A percentile compares a stretch with the other conserved stretches of the same genome.
These are phyloP conservation scores for Ustulina deusta DNA, from an alignment of 2,329 filamentous ascomycete genomes.

Conservation along the genomic window DNA sequence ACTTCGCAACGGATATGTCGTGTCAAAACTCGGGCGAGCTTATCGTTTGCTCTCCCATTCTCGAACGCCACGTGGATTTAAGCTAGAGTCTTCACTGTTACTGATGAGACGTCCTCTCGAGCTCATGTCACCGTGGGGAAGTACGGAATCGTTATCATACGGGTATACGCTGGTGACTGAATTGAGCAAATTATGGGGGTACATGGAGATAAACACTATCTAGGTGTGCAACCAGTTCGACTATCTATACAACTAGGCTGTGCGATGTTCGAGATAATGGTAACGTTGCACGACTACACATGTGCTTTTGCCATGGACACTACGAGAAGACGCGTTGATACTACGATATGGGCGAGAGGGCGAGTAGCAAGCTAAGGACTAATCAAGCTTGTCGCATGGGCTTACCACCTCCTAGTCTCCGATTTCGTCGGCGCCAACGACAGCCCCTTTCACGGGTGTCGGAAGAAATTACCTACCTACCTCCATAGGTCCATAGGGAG, in stretches of 20 bases:
- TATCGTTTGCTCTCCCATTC: neutral
- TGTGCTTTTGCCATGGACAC: constrained; percentile 16
- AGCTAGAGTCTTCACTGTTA: neutral
- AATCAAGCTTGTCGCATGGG: constrained; percentile 17
- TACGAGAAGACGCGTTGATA: constrained; percentile 15
- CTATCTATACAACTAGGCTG: constrained; percentile 4
- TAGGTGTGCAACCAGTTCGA: neutral
- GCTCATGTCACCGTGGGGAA: constrained; percentile 5
- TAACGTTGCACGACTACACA: constrained; percentile 38
- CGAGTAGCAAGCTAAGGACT: constrained; percentile 9
- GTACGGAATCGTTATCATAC: constrained; percentile 9
- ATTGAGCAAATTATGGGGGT: constrained; percentile 9
- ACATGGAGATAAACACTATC: constrained; percentile 17
- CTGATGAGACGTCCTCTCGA: neutral
- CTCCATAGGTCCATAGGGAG: constrained; percentile 9
- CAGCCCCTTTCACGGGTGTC: constrained; percentile 8
- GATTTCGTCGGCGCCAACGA: constrained; percentile 30
- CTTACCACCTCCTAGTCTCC: constrained; percentile 27
- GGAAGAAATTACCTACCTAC: constrained; percentile 17
- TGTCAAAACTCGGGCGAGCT: neutral
- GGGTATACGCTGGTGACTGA: neutral
- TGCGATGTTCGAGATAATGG: constrained; percentile 8
- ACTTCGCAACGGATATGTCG: neutral
- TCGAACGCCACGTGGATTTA: neutral
- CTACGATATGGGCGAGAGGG: constrained; percentile 18